phyloP scores from a whole-genome alignment of 768 basidiomycete genomes.

The Sarcomyxa edulis region DNA sequence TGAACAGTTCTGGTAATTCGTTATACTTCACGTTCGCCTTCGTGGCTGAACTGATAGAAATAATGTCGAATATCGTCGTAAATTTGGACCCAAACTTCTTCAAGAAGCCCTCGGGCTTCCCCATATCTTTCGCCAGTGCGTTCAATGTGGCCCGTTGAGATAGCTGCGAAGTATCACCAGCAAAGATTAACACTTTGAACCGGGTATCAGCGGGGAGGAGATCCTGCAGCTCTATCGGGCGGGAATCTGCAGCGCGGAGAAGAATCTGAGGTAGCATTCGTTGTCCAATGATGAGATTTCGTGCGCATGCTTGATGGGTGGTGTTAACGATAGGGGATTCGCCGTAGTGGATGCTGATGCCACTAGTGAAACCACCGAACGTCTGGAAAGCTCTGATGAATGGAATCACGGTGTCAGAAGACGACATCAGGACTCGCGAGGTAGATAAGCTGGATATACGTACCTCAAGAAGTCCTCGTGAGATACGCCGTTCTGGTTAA shows the following conservation, averaged over 20 bases:
- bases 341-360: conserved; percentile 48
- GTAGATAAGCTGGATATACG: conserved; percentile 4
- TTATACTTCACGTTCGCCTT: conserved; percentile 36
- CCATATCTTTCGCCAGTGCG: conserved; percentile 26
- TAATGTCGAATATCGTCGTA: conserved; percentile 36
- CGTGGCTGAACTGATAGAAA: conserved; percentile 30
- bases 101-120: conserved; percentile 18
- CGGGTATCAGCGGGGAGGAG: conserved; percentile 44
- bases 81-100: conserved; percentile 23
- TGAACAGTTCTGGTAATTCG: conserved; percentile 39
- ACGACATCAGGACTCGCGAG: no score
- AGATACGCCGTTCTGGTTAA: conserved; percentile 43
- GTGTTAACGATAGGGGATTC: conserved; percentile 39
- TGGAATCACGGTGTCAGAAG: no score
- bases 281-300: conserved; percentile 41
- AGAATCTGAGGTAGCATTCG: conserved; percentile 47
- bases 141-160: conserved; percentile 23
- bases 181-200: conserved; percentile 53
- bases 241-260: conserved; percentile 43
- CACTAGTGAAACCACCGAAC: conserved; percentile 50
- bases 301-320: conserved; percentile 30
- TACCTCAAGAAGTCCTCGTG: conserved; percentile 47
- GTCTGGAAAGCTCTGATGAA: conserved; percentile 40
- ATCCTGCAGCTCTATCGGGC: conserved; percentile 50
- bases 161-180: conserved; percentile 34